phyloP scores from a whole-genome alignment of 2,329 filamentous ascomycete species.

The Ilyonectria mors-panacis region DNA sequence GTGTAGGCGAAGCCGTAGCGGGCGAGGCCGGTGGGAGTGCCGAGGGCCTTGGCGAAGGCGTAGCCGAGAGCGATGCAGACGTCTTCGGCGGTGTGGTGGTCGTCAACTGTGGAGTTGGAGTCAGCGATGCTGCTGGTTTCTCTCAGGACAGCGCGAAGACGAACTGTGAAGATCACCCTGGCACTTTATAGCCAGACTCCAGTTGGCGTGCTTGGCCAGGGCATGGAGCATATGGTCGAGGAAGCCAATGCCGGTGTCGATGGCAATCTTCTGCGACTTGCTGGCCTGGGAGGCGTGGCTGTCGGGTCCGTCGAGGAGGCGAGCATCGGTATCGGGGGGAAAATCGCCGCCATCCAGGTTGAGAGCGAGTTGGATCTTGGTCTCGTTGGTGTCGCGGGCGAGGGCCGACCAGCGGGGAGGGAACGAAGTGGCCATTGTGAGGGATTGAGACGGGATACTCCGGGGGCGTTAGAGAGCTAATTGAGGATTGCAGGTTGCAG shows the following conservation, averaged over 20 bases:
- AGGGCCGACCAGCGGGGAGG: slow-evolving; percentile 79
- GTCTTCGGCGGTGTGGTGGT: slow-evolving; percentile 98
- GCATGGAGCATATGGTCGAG: slow-evolving; percentile 99
- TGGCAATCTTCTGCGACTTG: slow-evolving; percentile 85
- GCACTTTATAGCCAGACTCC: slow-evolving; percentile 88
- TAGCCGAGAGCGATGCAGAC: slow-evolving; percentile 90
- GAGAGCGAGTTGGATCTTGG: slow-evolving; percentile 92
- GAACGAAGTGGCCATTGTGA: slow-evolving; percentile 46
- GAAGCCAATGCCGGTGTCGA: slow-evolving; percentile 97
- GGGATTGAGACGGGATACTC: not conserved
- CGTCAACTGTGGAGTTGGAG: slow-evolving; percentile 77
- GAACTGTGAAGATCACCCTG: slow-evolving; percentile 92
- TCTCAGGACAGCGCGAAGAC: slow-evolving; percentile 51
- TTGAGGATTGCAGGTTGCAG: slow-evolving; percentile 20
- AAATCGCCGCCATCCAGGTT: slow-evolving; percentile 93
- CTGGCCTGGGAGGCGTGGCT: slow-evolving; percentile 88
- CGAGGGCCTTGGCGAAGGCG: slow-evolving; percentile 86
- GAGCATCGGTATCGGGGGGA: slow-evolving; percentile 73
- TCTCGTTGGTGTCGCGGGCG: slow-evolving; percentile 96
- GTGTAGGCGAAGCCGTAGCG: slow-evolving; percentile 94
- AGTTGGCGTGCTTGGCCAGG: slow-evolving; percentile 94
- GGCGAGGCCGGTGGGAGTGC: slow-evolving; percentile 83
- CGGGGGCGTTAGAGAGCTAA: slow-evolving; percentile 11
- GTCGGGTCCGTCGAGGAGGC: slow-evolving; percentile 65
- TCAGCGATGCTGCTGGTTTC: slow-evolving; percentile 12